Base-by-base conservation (phyloP, 2,329 filamentous ascomycete species). In the Neonectria coccinea region DNA sequence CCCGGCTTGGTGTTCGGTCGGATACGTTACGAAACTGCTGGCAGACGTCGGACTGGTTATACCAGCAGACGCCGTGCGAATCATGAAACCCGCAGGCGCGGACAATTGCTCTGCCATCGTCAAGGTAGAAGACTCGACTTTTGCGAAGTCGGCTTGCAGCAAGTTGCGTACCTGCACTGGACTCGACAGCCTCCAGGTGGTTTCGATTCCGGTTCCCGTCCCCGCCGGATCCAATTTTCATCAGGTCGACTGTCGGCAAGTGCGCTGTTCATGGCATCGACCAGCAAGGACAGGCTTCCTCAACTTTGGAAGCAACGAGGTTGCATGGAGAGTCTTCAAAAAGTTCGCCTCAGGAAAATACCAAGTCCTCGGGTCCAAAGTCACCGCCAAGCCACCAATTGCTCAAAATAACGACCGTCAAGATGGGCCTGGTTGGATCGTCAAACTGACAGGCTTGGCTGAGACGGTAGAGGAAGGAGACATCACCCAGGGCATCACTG, bases 251-350 rank as follows among this genome's bases (percentile, higher is more conserved):
- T 75, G 73, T 45, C 77, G 71, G 51, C 76, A 77, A 45, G 71
- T 82, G 0, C 71, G 75, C 31, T 75, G 73, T 31, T 80, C 78
- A 9, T 82, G 79, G 79, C 74, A 79, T 58, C 74, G 74, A 20
- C 67, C 79, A 9, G 68, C 47, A 6, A 71, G 63, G 12, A 72
- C 67, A 1, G 77, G 60, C 0, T 76, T 67, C 67, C 65, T 81
- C 4, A 75, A 71, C 20, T 81, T 79, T 57, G 64, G 56, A 4
- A 60, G 16, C 18, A 36, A 39, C 3, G 42, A 39, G 1, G 52
- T 70, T 2, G 78, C 77, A 0, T 16, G 27, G 14, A 69, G 59
- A 3, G 71, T 76, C 0, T 16, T 54, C 3, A 33, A 56, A 4
- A 71, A 53, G 18, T 78, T 76, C 53, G 51, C 20, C 1, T 48